Evolutionary conservation across 805 yeast genomes (phyloP), one percentile per base, ranked within the genome.

Genomic region (Starmerella sirachaensis): DNA sequence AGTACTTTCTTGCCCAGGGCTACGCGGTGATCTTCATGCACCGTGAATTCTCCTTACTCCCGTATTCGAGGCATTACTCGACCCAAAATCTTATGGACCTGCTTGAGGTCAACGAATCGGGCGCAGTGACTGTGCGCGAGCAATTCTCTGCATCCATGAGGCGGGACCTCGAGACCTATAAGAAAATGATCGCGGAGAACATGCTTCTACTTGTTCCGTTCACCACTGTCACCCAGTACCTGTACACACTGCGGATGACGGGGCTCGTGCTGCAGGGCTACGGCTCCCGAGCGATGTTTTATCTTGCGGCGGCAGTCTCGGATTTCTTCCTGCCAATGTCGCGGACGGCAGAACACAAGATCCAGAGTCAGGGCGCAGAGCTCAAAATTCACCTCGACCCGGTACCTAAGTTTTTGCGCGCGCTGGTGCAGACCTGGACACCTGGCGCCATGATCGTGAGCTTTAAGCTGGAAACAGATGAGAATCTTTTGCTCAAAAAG

Each of bases 301-400:
- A 78, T 55, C 65, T 91, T 37, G 98, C 98, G 0, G 97, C 98
- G 7, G 98, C 98, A 0, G 99, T 91, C 0, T 82, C 94, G 6
- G 99, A 91, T 57, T 91, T 91, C 60, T 91, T 86, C 61, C 67
- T 91, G 29, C 98, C 98, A 1, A 72, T 71, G 29, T 76, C 86
- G 1, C 69, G 82, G 47, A 65, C 85, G 51, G 93, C 96, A 2
- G 85, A 84, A 51, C 99, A 91, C 61, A 91, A 91, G 61, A 91
- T 91, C 45, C 98, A 91, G 59, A 78, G 93, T 4, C 76, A 75
- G 41, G 71, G 66, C 21, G 61, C 63, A 13, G 83, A 81, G 53
- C 63, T 91, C 31, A 72, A 78, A 7, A 82, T 91, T 9, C 80
- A 85, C 49, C 63, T 91, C 47, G 96, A 88, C 55, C 97, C 94